Conservation (phyloP, 1,284 basidiomycete genomes). For the Flammula alnicola region DNA sequence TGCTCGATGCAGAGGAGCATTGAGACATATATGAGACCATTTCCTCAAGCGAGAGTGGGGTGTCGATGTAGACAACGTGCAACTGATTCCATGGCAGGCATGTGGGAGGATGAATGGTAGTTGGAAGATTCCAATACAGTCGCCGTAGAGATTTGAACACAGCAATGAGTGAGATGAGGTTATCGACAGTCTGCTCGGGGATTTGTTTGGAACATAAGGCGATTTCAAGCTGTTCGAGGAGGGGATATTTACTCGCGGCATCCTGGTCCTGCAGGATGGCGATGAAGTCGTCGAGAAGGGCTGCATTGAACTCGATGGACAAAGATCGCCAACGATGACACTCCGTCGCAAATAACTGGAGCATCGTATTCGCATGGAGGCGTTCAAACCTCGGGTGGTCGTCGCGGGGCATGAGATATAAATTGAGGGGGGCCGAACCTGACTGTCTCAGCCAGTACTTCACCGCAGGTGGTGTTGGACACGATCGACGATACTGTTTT, state of each 20-base stretch:
- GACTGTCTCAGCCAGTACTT: background rate
- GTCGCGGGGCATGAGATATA: background rate
- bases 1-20: background rate
- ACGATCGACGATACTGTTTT: background rate
- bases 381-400: background rate
- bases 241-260: background rate
- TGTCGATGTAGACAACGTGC: background rate
- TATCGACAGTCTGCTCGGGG: background rate
- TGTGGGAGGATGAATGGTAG: background rate
- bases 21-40: background rate
- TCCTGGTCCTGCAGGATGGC: background rate
- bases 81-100: constrained; percentile 1
- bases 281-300: background rate
- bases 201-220: background rate
- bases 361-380: background rate
- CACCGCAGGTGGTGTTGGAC: background rate
- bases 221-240: background rate
- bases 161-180: background rate
- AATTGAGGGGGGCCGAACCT: background rate
- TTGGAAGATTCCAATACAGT: background rate
- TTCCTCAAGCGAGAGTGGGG: background rate
- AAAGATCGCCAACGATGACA: background rate
- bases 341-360: background rate
- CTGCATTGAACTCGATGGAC: background rate
- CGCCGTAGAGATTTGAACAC: background rate